Base-by-base conservation (phyloP, 495 filamentous ascomycete species). In the Neurospora discreta region DNA sequence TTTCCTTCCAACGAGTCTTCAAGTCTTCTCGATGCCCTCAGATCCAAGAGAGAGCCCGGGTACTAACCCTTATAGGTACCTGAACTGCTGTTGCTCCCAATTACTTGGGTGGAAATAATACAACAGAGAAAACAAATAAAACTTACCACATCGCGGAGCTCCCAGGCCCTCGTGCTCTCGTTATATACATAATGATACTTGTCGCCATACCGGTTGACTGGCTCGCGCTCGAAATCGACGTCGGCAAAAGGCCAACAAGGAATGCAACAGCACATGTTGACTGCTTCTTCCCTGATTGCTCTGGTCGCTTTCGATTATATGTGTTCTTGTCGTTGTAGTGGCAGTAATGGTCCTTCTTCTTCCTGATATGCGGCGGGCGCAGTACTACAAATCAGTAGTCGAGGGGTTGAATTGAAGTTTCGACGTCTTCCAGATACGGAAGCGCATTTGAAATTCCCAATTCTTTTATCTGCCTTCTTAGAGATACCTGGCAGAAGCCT, bases 211-310 rank as follows among this genome's bases (percentile, higher is more conserved):
- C 3, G 20, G 23, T 36, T 41, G 68, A 33, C 52, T 15, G 72
- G 70, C 1, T 79, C 77, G 39, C 77, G 76, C 68, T 85, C 84
- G 58, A 85, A 73, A 40, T 81, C 76, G 67, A 80, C 74, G 41
- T 85, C 80, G 20, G 80, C 73, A 68, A 83, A 82, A 0, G 80
- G 77, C 74, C 81, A 85, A 69, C 81, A 85, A 16, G 82, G 81
- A 38, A 84, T 68, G 71, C 83, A 85, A 3, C 52, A 65, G 52
- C 52, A 65, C 52, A 65, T 65, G 6, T 16, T 65, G 23, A 18
- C 26, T 60, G 20, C 6, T 65, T 65, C 7, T 65, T 18, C 5
- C 23, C 26, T 65, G 13, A 1, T 33, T 1, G 23, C 52, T 30
- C 6, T 60, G 23, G 6, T 3, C 30, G 52, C 3, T 60, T 33